phyloP scores from a whole-genome alignment of 306 rosid genomes.

The Malus sylvestris region DNA sequence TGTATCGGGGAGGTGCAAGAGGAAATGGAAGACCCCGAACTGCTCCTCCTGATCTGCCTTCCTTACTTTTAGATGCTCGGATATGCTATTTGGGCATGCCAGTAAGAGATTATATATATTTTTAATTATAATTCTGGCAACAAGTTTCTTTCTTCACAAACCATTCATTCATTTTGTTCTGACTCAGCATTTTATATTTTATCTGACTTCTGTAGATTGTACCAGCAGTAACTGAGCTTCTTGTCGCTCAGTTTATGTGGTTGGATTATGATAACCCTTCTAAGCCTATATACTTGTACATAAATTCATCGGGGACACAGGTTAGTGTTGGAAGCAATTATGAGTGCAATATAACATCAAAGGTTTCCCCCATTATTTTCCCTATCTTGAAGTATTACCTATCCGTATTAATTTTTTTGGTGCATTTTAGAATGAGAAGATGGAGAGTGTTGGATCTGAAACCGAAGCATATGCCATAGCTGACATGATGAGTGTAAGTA shows the following conservation, averaged over 20 bases:
- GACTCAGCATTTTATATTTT: conserved; percentile 12
- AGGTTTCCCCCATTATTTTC: background rate
- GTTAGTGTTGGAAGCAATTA: conserved; percentile 29
- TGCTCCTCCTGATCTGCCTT: conserved; percentile 95
- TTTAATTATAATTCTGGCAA: conserved; percentile 1
- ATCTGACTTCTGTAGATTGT: conserved; percentile 61
- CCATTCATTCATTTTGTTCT: background rate
- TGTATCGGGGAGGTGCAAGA: conserved; percentile 82
- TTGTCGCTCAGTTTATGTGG: conserved; percentile 89
- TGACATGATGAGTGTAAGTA: conserved; percentile 83
- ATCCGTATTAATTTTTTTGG: conserved; percentile 4
- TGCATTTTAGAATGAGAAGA: conserved; percentile 61
- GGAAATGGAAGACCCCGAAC: conserved; percentile 65
- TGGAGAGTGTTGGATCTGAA: conserved; percentile 81
- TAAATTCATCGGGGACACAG: conserved; percentile 91
- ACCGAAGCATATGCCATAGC: conserved; percentile 87
- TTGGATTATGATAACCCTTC: conserved; percentile 76
- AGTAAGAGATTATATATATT: conserved; percentile 37
- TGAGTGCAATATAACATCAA: conserved; percentile 4
- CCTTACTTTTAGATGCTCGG: conserved; percentile 83
- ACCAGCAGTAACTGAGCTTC: conserved; percentile 91
- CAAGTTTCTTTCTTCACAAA: background rate
- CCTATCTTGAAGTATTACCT: background rate
- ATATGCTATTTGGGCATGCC: conserved; percentile 91
- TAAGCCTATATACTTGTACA: conserved; percentile 82